A percentile compares a stretch with the other conserved stretches of the same genome.
Conservation (phyloP, 306 rosid genomes). For the Cicer cuneatum region DNA sequence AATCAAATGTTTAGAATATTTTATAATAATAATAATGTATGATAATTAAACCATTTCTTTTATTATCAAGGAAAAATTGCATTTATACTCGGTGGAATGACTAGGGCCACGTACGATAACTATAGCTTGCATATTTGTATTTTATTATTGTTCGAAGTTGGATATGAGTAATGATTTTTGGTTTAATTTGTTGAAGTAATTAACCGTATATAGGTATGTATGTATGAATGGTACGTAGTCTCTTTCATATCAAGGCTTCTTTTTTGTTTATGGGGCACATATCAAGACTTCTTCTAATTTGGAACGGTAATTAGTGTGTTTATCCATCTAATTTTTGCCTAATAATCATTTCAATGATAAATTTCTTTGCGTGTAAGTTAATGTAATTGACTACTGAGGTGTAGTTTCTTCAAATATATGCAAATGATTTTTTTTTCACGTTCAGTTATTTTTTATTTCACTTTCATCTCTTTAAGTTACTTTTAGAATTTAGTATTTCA, state of each 20-base stretch:
- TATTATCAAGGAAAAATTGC: background rate
- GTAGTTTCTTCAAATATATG: background rate
- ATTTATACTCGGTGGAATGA: background rate
- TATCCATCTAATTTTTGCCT: conserved; percentile 4
- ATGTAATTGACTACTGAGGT: background rate
- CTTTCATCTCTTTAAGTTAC: too few species aligned
- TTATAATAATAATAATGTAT: too few species aligned
- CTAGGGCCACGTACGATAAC: background rate
- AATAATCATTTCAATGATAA: background rate
- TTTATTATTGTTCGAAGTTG: background rate
- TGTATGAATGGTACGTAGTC: background rate
- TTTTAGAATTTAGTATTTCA: too few species aligned
- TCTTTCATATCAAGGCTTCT: background rate
- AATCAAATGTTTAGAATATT: too few species aligned
- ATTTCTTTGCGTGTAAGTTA: background rate
- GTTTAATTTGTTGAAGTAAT: conserved; percentile 6
- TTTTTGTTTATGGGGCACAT: background rate
- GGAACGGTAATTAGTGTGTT: conserved; percentile 3
- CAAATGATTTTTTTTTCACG: too few species aligned
- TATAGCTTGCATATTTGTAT: background rate
- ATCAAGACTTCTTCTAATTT: background rate
- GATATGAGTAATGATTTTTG: background rate
- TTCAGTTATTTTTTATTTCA: too few species aligned
- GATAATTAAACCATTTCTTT: background rate
- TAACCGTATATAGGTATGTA: too few species aligned